These are phyloP conservation scores for Starmerella stigmatis DNA, from an alignment of 805 yeast species.

Conservation along the genomic window DNA sequence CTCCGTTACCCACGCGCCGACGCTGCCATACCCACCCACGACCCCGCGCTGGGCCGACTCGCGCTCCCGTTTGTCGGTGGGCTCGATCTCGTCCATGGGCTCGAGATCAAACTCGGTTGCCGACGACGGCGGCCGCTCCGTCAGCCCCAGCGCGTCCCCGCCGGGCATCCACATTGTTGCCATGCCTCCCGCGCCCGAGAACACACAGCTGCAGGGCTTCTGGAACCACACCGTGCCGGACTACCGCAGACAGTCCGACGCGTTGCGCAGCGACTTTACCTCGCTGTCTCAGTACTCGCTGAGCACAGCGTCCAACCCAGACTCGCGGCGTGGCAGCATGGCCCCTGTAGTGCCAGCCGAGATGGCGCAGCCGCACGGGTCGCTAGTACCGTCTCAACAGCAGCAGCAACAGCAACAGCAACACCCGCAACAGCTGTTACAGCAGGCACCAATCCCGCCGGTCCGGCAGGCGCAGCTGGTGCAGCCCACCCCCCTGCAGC, in stretches of 20 bases:
- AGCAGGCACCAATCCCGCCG: not conserved
- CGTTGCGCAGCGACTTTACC: conserved; percentile 13
- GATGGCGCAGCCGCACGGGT: conserved; percentile 6
- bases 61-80: conserved; percentile 11
- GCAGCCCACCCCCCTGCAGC: conserved; percentile 5
- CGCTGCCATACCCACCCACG: conserved; percentile 14
- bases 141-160: conserved; percentile 13
- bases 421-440: conserved; percentile 1
- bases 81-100: conserved; percentile 9
- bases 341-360: conserved; percentile 10
- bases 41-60: conserved; percentile 14
- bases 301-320: conserved; percentile 5
- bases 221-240: conserved; percentile 13
- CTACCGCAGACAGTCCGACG: conserved; percentile 13
- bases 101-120: conserved; percentile 16
- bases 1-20: not conserved
- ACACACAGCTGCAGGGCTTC: conserved; percentile 3
- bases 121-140: conserved; percentile 4
- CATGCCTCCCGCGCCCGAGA: conserved; percentile 6
- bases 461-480: not conserved
- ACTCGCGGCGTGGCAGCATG: conserved; percentile 14
- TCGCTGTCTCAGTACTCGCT: conserved; percentile 22
- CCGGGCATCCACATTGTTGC: conserved; percentile 1
- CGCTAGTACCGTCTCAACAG: not conserved
- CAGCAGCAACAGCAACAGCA: not conserved